Percentiles rank a stretch among this genome's conserved stretches.
These are phyloP conservation scores for Puccinia hordei DNA, from an alignment of 1,284 basidiomycete species.

Conservation along the genomic window DNA sequence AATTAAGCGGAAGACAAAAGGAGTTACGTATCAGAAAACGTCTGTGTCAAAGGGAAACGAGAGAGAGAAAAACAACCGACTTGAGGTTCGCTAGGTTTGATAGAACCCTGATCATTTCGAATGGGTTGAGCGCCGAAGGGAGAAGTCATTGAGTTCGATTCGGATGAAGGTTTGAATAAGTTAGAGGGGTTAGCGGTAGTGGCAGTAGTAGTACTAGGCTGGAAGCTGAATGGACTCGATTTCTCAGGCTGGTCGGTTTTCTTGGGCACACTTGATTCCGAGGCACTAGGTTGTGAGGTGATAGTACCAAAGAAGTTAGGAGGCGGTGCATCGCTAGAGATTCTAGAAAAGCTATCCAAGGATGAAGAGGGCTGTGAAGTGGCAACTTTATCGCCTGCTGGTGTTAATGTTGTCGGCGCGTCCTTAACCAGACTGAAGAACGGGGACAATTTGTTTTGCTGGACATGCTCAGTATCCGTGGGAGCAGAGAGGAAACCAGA, in stretches of 20 bases:
- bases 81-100: background rate
- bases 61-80: slow-evolving; percentile 1
- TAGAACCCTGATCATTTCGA: background rate
- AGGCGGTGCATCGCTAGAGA: slow-evolving; percentile 21
- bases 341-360: slow-evolving; percentile 12
- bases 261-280: background rate
- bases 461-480: background rate
- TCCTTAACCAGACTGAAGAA: slow-evolving; percentile 12
- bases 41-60: background rate
- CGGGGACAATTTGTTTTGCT: background rate
- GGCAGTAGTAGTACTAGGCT: background rate
- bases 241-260: background rate
- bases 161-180: slow-evolving; percentile 5
- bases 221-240: slow-evolving; percentile 7
- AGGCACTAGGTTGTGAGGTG: background rate
- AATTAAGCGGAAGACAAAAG: background rate
- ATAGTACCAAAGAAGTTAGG: slow-evolving; percentile 32
- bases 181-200: background rate
- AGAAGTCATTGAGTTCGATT: background rate
- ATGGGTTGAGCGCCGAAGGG: background rate
- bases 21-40: background rate
- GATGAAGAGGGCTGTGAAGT: background rate
- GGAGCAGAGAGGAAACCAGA: background rate
- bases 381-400: background rate
- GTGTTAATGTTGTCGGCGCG: background rate